Evolutionary conservation across 495 filamentous ascomycete species (phyloP).

Genomic region (Bacidia rubella): DNA sequence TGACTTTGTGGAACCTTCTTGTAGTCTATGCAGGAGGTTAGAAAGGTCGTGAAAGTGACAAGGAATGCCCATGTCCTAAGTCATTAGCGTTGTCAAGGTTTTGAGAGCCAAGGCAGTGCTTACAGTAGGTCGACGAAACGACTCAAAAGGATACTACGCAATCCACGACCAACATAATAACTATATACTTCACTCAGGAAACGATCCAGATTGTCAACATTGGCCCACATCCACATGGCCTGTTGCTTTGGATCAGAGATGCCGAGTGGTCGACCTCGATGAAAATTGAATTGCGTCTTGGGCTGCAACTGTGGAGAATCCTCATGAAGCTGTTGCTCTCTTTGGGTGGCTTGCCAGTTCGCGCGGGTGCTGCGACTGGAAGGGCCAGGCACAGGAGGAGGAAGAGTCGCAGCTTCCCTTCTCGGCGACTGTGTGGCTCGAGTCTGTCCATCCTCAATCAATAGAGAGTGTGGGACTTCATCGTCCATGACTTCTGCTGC

Average conservation of each 20-base stretch:
- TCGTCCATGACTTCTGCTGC: constrained; percentile 71
- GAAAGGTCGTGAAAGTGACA: constrained; percentile 69
- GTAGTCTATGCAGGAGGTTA: constrained; percentile 82
- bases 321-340: constrained; percentile 46
- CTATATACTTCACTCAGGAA: constrained; percentile 85
- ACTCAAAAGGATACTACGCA: constrained; percentile 76
- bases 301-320: constrained; percentile 20
- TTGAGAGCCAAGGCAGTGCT: constrained; percentile 25
- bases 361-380: constrained; percentile 39
- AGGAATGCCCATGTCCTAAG: constrained; percentile 60
- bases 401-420: constrained; percentile 23
- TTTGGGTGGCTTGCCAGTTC: constrained; percentile 54
- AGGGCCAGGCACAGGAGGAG: constrained; percentile 35
- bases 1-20: constrained; percentile 57
- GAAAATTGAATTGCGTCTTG: constrained; percentile 3
- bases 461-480: constrained; percentile 78
- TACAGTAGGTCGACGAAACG: constrained; percentile 61
- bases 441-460: constrained; percentile 54
- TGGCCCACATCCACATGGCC: constrained; percentile 93
- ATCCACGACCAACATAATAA: constrained; percentile 74
- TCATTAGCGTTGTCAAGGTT: constrained; percentile 1
- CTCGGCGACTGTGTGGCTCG: constrained; percentile 25
- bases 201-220: constrained; percentile 79
- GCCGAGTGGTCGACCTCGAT: constrained; percentile 31
- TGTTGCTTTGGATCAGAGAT: constrained; percentile 58